Percentiles rank a stretch among this genome's conserved stretches.
These are phyloP conservation scores for Pseudisothecium myosuroides DNA, from an alignment of 225 moss, liverwort and hornwort species.

Conservation along the genomic window DNA sequence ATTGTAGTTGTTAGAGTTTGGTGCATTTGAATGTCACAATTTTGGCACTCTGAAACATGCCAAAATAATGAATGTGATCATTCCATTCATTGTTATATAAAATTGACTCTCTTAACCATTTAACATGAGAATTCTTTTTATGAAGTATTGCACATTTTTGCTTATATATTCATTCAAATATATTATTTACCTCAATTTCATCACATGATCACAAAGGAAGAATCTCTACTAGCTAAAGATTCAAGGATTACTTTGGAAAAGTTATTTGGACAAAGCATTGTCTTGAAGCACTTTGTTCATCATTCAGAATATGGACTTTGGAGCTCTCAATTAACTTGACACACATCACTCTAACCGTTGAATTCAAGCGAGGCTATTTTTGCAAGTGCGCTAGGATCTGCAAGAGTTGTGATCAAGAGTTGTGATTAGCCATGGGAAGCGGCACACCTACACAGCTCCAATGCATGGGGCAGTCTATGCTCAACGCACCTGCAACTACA, in stretches of 20 bases:
- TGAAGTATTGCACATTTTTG: not conserved
- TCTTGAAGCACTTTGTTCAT: not conserved
- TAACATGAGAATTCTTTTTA: not conserved
- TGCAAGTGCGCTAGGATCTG: rapidly evolving
- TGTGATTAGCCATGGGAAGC: not conserved
- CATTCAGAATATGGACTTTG: not conserved
- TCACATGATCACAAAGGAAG: not conserved
- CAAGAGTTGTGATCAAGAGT: not conserved
- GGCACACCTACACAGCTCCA: not conserved
- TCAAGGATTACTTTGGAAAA: not conserved
- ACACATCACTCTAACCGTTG: not conserved
- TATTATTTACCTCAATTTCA: not conserved
- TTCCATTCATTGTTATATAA: not conserved
- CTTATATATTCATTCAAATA: not conserved
- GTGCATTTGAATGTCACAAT: not conserved
- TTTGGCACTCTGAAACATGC: not conserved
- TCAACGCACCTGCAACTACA: not conserved
- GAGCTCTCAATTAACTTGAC: not conserved
- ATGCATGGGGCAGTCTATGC: not conserved
- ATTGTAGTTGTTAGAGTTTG: not conserved
- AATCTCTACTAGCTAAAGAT: not conserved
- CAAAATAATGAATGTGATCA: not conserved
- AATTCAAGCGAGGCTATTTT: not conserved
- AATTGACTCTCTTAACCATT: not conserved
- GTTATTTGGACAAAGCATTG: not conserved